These are phyloP conservation scores for Crotalaria pallida DNA, from an alignment of 306 rosid species.

Conservation along the genomic window DNA sequence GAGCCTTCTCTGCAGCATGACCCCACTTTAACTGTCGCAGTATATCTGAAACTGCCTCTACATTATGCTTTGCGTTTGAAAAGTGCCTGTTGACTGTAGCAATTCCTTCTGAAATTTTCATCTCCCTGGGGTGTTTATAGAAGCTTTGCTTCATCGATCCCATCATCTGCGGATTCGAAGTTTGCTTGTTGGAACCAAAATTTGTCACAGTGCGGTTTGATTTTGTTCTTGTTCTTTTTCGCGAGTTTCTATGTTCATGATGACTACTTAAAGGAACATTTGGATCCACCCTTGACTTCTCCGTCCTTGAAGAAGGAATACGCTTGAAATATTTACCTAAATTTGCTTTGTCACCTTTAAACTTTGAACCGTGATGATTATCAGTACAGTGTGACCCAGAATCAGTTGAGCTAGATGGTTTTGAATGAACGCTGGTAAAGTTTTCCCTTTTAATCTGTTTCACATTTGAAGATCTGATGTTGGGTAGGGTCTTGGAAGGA, in stretches of 20 bases:
- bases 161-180: conserved; percentile 29
- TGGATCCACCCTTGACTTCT: conserved; percentile 33
- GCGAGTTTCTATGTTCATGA: conserved; percentile 35
- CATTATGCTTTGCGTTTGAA: conserved; percentile 36
- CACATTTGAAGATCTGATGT: conserved; percentile 55
- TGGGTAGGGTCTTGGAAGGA: conserved; percentile 42
- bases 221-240: conserved; percentile 45
- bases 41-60: conserved; percentile 51
- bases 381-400: conserved; percentile 35
- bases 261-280: conserved; percentile 28
- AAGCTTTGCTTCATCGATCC: conserved; percentile 38
- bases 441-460: conserved; percentile 53
- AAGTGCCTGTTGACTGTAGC: conserved; percentile 35
- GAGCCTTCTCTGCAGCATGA: conserved; percentile 66
- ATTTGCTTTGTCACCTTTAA: conserved; percentile 42
- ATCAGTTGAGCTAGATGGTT: conserved; percentile 34
- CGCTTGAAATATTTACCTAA: conserved; percentile 37
- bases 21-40: conserved; percentile 68
- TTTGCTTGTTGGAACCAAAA: conserved; percentile 37
- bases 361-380: conserved; percentile 44
- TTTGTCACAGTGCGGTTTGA: conserved; percentile 35
- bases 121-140: conserved; percentile 36
- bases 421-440: conserved; percentile 51
- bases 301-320: conserved; percentile 38
- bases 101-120: conserved; percentile 37